Base-by-base conservation (phyloP, 2,329 filamentous ascomycete genomes). In the Colletotrichum tabaci region DNA sequence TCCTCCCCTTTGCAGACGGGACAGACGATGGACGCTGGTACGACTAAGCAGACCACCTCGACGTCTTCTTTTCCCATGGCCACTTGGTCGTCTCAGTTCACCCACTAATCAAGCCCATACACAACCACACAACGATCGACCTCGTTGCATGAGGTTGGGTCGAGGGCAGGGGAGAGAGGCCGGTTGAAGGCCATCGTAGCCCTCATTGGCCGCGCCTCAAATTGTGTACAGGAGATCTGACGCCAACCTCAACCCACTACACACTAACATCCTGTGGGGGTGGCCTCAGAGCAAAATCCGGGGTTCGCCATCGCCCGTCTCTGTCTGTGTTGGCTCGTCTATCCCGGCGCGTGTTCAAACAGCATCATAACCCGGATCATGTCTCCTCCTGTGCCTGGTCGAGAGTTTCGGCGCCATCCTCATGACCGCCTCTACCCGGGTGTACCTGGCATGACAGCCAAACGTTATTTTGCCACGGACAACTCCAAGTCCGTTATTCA, bases 261-360 rank as follows among this genome's bases (percentile, higher is more conserved):
- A 30, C 30, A 30, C 30, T 30, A 30, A 30, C 61, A 61, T 61
- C 63, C 47, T 12, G 56, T 58, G 63, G 63, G 30, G 50, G 67
- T 71, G 67, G 67, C 67, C 63, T 53, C 68, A 71, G 58, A 57
- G 38, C 16, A 53, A 46, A 71, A 71, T 23, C 64, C 53, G 65
- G 68, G 63, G 65, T 58, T 68, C 52, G 44, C 52, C 38, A 58
- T 57, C 35, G 23, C 30, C 52, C 52, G 26, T 15, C 40, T 66
- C 18, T 44, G 21, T 55, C 30, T 55, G 9, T 55, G 8, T 30
- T 30, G 52, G 26, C 52, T 38, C 40, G 66, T 70, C 67, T 40
- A 70, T 70, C 67, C 50, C n/a, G 61, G 67, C 63, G 50, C 44
- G 40, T 55, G 42, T 60, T 26, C 18, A 13, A 38, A 55, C 35